Conservation (phyloP, 371 early-diverging fungal species). For the Mortierella sp. region DNA sequence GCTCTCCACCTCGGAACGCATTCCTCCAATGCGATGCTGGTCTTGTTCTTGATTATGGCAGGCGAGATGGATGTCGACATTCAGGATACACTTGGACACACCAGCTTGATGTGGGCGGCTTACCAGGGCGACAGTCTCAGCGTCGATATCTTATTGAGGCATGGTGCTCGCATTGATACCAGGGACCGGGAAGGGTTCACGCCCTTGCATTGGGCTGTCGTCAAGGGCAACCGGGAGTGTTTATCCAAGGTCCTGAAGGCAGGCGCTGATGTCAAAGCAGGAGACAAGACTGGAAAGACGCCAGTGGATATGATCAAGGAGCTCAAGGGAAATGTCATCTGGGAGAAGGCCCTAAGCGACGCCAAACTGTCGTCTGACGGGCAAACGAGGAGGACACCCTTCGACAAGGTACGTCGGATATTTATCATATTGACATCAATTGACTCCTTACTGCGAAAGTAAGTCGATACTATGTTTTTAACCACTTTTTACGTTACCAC, state of each 20-base stretch:
- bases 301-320: conserved; percentile 70
- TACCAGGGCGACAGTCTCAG: conserved; percentile 87
- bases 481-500: background rate
- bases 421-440: background rate
- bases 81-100: conserved; percentile 83
- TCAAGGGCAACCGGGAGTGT: conserved; percentile 77
- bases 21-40: conserved; percentile 82
- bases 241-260: conserved; percentile 69
- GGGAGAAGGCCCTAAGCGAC: conserved; percentile 81
- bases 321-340: conserved; percentile 45
- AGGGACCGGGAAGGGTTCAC: conserved; percentile 81
- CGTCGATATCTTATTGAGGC: conserved; percentile 76
- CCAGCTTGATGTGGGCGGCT: conserved; percentile 96
- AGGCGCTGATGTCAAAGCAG: conserved; percentile 72
- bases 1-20: conserved; percentile 95
- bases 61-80: conserved; percentile 82
- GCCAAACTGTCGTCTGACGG: conserved; percentile 60
- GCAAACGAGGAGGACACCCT: conserved; percentile 39
- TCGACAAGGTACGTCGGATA: conserved; percentile 47
- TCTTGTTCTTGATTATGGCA: conserved; percentile 77
- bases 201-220: conserved; percentile 78
- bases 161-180: conserved; percentile 78
- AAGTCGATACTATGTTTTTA: background rate
- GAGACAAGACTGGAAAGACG: conserved; percentile 82
- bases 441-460: background rate